Base-by-base conservation (phyloP, 352 stramenopile genomes). In the Aphanomyces astaci region DNA sequence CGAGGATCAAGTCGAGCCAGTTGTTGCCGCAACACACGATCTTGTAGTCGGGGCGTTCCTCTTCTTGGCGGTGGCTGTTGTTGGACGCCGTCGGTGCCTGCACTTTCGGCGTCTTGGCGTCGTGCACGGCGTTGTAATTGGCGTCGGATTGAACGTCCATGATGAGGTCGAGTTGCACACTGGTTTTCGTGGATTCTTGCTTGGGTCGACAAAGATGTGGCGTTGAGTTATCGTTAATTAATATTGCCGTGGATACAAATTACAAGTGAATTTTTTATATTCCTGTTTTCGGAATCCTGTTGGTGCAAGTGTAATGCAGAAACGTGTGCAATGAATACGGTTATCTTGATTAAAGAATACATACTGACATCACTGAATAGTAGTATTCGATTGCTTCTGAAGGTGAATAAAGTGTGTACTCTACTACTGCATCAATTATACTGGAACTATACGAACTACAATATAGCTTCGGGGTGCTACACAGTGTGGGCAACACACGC, bases 11-110 rank as follows among this genome's bases (percentile, higher is more conserved):
- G 32, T 68, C 62, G 22, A 51, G n/a, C 24, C 62, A 68, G 25
- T 13, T 59, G 32, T 68, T 68, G 28, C 33, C 62, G 51, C 62
- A 68, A 33, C 62, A 68, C 9, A 68, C 62, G 3, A 68, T 30
- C 7, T 68, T 17, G 51, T 68, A 68, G 25, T 68, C 33, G 30
- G 60, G 60, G 15, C 60, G 60, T 4, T 13, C 32, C 27, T 57
- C 43, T 15, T 17, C 22, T n/a, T 7, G 43, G 36, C 40, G 43
- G 32, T 68, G 43, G 19, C 39, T 33, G 9, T 57, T 68, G 48
- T 33, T 31, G 9, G 62, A 45, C 30, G 22, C 32, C 9, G 49
- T 45, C 32, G 43, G 56, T 27, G 24, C n/a, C 24, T 32, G 24
- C 19, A 1, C 43, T 33, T 68, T 65, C 33, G 32, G 13, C 2